These are phyloP conservation scores for Pisolithus tinctorius DNA, from an alignment of 768 basidiomycete species.

Conservation along the genomic window DNA sequence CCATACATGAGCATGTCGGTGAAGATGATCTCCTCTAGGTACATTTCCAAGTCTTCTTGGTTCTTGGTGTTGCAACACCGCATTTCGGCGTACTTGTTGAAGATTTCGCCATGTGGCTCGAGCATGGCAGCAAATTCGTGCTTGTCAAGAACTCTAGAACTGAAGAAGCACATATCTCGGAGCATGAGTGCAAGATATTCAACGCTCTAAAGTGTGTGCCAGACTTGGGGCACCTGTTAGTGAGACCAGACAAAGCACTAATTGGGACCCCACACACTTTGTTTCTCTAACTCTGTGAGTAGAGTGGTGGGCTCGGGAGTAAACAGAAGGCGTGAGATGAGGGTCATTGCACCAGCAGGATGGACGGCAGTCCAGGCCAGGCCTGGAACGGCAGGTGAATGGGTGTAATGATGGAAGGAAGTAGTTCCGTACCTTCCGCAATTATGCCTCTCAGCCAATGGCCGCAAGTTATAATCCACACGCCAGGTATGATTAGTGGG, in stretches of 20 bases:
- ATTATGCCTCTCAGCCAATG: conserved; percentile 73
- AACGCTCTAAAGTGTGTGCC: conserved; percentile 36
- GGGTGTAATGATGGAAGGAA: background rate
- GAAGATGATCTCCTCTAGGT: conserved; percentile 61
- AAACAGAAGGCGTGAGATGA: no score
- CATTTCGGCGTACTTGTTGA: conserved; percentile 36
- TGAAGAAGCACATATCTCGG: conserved; percentile 37
- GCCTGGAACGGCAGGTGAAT: conserved; percentile 30
- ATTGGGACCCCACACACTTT: no score
- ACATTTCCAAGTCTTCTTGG: conserved; percentile 38
- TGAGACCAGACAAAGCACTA: background rate
- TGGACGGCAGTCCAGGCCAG: no score
- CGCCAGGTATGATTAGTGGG: conserved; percentile 99
- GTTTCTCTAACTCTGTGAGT: conserved; percentile 14
- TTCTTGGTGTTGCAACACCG: no score
- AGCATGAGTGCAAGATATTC: conserved; percentile 48
- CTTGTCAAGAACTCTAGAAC: conserved; percentile 22
- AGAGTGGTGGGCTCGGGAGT: conserved; percentile 14
- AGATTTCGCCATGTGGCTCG: conserved; percentile 31
- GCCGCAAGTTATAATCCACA: conserved; percentile 91
- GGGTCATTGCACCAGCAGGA: no score
- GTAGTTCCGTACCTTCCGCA: conserved; percentile 44
- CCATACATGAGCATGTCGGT: no score
- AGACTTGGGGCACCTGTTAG: conserved; percentile 16
- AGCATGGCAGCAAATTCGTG: conserved; percentile 29